phyloP scores from a whole-genome alignment of 2,329 filamentous ascomycete species.

The Fusarium falciforme region DNA sequence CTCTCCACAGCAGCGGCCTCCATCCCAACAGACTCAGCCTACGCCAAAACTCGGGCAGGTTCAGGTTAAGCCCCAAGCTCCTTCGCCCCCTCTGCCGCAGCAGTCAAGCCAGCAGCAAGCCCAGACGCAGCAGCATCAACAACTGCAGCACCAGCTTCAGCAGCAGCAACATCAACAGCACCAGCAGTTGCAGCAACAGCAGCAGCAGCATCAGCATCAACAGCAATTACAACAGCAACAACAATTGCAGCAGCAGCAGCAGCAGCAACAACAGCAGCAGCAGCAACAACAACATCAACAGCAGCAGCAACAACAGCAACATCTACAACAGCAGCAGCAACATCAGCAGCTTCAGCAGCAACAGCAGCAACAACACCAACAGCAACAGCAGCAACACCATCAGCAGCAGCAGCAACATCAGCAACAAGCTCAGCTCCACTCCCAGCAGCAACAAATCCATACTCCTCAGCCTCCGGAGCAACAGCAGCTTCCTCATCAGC shows the following conservation, averaged over 20 bases:
- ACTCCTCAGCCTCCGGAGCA: slow-evolving; percentile 49
- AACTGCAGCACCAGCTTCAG: slow-evolving; percentile 44
- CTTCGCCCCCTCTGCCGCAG: slow-evolving; percentile 48
- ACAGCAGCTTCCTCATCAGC: slow-evolving; percentile 48
- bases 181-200: slow-evolving; percentile 45
- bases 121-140: slow-evolving; percentile 43
- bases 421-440: slow-evolving; percentile 36
- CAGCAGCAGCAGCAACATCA: slow-evolving; percentile 46
- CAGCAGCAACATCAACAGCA: slow-evolving; percentile 46
- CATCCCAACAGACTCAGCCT: slow-evolving; percentile 51
- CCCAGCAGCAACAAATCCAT: slow-evolving; percentile 45
- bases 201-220: slow-evolving; percentile 42
- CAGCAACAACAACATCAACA: slow-evolving; percentile 46
- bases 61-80: slow-evolving; percentile 47
- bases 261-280: slow-evolving; percentile 45
- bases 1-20: slow-evolving; percentile 50
- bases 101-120: slow-evolving; percentile 43
- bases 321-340: slow-evolving; percentile 47
- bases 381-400: slow-evolving; percentile 40
- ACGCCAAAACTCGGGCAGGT: slow-evolving; percentile 47
- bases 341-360: slow-evolving; percentile 47
- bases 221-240: slow-evolving; percentile 40
- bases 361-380: slow-evolving; percentile 40
- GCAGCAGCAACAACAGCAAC: slow-evolving; percentile 39
- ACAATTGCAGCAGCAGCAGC: slow-evolving; percentile 50